Base-by-base conservation (phyloP, 768 basidiomycete species). In the Chalciporus pseudorubinellus region DNA sequence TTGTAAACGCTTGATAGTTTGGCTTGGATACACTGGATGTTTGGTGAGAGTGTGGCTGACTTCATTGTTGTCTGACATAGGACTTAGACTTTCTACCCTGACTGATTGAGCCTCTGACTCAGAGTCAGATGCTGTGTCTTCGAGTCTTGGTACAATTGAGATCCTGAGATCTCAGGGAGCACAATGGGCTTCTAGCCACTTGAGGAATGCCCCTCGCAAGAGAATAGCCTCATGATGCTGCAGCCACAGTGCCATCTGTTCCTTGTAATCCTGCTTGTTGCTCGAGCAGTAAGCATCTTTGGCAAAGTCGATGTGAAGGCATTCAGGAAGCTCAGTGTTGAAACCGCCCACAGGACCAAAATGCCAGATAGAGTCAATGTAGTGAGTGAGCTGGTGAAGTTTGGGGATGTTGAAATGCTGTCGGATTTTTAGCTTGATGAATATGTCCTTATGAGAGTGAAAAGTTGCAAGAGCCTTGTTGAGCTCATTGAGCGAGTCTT, bases 221-320 rank as follows among this genome's bases (percentile, higher is more conserved):
- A 53, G 26, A 6, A 77, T 56, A 8, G 70, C 66, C 47, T 77
- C 74, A 19, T 67, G 62, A 3, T 69, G 59, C 2, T 49, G 40
- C 0, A 79, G 60, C 71, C 71, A 75, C 1, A 44, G 22, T 1
- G 69, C 67, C 77, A 78, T 78, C 48, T 77, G 76, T 13, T 59
- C 40, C 61, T n/a, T n/a, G n/a, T n/a, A n/a, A n/a, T n/a, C n/a
- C n/a, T n/a, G n/a, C n/a, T n/a, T n/a, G n/a, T n/a, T n/a, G n/a
- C n/a, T n/a, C n/a, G n/a, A n/a, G n/a, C n/a, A n/a, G n/a, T n/a
- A n/a, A n/a, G n/a, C n/a, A n/a, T n/a, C n/a, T n/a, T n/a, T n/a
- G n/a, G n/a, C n/a, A n/a, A n/a, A n/a, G n/a, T n/a, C n/a, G n/a
- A n/a, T n/a, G n/a, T n/a, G n/a, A n/a, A n/a, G n/a, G n/a, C n/a